Conservation (phyloP, 306 rosid species). For the Cucurbita pepo region DNA sequence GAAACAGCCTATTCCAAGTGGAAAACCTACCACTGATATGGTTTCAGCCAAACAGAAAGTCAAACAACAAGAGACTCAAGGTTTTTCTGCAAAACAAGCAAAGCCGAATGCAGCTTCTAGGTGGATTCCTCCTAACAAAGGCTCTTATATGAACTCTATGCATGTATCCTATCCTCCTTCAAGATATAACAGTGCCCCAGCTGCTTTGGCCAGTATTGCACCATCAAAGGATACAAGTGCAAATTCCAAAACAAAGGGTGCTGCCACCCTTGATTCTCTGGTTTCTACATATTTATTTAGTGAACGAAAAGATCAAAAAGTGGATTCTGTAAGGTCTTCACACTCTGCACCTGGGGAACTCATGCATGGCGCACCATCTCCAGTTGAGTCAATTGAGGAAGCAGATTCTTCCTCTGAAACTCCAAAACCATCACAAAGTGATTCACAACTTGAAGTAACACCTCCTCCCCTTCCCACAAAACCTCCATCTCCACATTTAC, state of each 20-base stretch:
- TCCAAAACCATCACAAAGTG: not conserved
- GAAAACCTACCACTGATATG: constrained; percentile 37
- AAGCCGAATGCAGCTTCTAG: constrained; percentile 57
- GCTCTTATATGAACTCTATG: constrained; percentile 62
- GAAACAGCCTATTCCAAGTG: constrained; percentile 34
- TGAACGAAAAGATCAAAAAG: constrained; percentile 31
- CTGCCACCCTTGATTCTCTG: constrained; percentile 12
- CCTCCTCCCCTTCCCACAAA: constrained; percentile 15
- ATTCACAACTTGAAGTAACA: constrained; percentile 9
- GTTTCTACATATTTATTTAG: constrained; percentile 21
- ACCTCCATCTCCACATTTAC: constrained; percentile 16
- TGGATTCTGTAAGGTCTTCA: constrained; percentile 35
- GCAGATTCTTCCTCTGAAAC: constrained; percentile 7
- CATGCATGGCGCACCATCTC: constrained; percentile 20
- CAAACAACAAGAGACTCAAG: constrained; percentile 56
- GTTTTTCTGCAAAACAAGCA: constrained; percentile 48
- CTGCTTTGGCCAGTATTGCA: constrained; percentile 27
- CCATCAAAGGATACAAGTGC: constrained; percentile 36
- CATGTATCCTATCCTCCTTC: constrained; percentile 82
- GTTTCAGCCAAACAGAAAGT: constrained; percentile 35
- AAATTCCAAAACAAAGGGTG: constrained; percentile 32
- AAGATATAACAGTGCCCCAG: constrained; percentile 66
- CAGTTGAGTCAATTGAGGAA: constrained; percentile 21
- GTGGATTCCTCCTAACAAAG: constrained; percentile 97
- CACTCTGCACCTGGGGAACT: constrained; percentile 27